Evolutionary conservation across 169 alveolate species (phyloP).

Genomic region (Plasmodium knowlesi): DNA sequence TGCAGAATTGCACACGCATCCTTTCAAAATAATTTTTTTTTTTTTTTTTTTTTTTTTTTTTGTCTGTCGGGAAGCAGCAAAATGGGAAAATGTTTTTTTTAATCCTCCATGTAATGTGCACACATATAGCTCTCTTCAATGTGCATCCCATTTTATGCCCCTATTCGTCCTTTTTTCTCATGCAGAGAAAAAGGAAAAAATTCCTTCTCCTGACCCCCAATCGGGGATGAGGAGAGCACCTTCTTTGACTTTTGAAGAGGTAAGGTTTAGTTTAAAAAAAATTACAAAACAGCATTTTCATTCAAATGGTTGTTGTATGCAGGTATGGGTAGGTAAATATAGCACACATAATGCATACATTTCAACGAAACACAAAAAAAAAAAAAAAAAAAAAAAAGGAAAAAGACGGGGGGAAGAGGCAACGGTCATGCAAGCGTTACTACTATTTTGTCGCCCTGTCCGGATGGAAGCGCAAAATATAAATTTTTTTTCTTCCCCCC

Average conservation of each 20-base stretch:
- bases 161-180: not conserved
- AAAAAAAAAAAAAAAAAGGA: not conserved
- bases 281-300: conserved; percentile 2
- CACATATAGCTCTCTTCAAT: not conserved
- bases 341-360: not conserved
- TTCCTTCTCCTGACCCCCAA: not conserved
- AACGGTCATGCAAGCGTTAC: not conserved
- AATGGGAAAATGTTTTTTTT: not conserved
- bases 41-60: too few species aligned
- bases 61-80: not conserved
- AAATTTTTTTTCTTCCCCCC: not conserved
- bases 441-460: not conserved
- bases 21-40: not conserved
- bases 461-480: conserved; percentile 5
- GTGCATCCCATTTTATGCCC: not conserved
- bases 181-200: not conserved
- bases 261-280: not conserved
- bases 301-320: not conserved
- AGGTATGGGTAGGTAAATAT: not conserved
- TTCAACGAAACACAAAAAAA: not conserved
- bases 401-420: not conserved
- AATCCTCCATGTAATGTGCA: not conserved
- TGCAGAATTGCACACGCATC: not conserved
- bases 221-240: not conserved
- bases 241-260: not conserved